These are phyloP conservation scores for Fraxinus paxiana DNA, from an alignment of 305 asterid genomes.

Conservation along the genomic window DNA sequence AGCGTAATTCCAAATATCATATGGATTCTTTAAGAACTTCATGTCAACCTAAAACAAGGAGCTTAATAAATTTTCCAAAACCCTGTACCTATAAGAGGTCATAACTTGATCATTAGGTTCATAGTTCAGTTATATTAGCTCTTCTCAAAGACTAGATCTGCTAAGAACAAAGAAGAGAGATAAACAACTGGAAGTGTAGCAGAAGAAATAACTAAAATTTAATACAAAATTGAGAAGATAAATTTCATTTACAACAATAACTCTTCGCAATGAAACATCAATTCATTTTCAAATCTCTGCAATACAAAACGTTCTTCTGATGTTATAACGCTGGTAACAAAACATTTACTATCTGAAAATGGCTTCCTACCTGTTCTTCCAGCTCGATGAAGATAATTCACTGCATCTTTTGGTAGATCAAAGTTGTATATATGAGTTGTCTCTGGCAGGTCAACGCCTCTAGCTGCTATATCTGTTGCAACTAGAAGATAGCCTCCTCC, in stretches of 20 bases:
- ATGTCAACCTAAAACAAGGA: background rate
- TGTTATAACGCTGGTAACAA: conserved; percentile 68
- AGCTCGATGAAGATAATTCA: conserved; percentile 86
- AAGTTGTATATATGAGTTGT: conserved; percentile 93
- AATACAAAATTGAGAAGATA: conserved; percentile 14
- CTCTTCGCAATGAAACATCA: conserved; percentile 71
- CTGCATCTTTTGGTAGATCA: conserved; percentile 84
- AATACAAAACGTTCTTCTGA: conserved; percentile 77
- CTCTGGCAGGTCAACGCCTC: conserved; percentile 91
- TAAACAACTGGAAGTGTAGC: background rate
- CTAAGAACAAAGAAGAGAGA: background rate
- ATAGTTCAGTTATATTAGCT: background rate
- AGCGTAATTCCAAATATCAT: background rate
- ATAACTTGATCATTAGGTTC: background rate
- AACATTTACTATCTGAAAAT: conserved; percentile 71
- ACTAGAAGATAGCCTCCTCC: conserved; percentile 67
- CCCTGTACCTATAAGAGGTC: background rate
- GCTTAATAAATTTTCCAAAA: background rate
- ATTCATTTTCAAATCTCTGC: conserved; percentile 80
- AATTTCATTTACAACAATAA: conserved; percentile 29
- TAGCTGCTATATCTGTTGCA: conserved; percentile 85
- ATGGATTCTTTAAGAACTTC: background rate
- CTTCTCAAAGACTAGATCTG: background rate
- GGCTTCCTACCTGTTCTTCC: conserved; percentile 97
- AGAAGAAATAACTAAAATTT: background rate